Conservation (phyloP, 78 protist genomes). For the Dictyostelium discoideum region dicty_2.7 NC_007091.3:2133501-2134000, state of each 20-base stretch:
- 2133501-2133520: neutral
- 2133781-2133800: neutral
- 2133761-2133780: neutral
- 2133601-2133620: neutral
- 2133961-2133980: neutral
- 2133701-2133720: neutral
- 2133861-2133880: neutral
- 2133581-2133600: neutral
- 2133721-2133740: neutral
- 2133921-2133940: neutral
- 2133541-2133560: neutral
- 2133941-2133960: no score
- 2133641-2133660: neutral
- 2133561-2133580: neutral
- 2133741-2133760: neutral
- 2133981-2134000: neutral
- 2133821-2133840: neutral
- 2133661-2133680: neutral
- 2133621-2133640: neutral
- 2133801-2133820: neutral
- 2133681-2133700: neutral
- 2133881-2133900: no score
- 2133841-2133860: neutral
- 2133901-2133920: neutral
- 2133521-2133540: neutral